phyloP scores from a whole-genome alignment of 2,329 filamentous ascomycete species.

The Fusarium pininemorale region DNA sequence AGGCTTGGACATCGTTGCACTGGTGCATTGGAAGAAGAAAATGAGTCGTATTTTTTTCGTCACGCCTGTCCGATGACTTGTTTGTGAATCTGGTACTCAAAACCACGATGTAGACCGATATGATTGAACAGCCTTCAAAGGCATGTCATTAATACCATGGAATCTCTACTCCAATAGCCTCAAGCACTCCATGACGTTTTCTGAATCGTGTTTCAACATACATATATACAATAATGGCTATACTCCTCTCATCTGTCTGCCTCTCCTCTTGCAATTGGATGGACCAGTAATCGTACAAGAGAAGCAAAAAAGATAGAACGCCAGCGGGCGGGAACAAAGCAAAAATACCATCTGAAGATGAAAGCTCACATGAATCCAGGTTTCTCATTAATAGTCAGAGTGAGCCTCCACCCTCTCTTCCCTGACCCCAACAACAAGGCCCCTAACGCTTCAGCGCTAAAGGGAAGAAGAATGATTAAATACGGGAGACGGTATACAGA shows the following conservation, averaged over 20 bases:
- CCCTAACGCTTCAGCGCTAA: slow-evolving; percentile 27
- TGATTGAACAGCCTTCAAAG: background rate
- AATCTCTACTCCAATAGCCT: slow-evolving; percentile 5
- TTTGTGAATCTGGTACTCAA: background rate
- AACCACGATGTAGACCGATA: background rate
- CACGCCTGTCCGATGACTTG: background rate
- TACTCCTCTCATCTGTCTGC: slow-evolving; percentile 2
- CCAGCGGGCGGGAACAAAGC: slow-evolving; percentile 14
- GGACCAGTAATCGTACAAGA: slow-evolving; percentile 34
- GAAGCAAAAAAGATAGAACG: slow-evolving; percentile 24
- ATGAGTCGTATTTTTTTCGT: slow-evolving; percentile 27
- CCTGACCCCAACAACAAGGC: slow-evolving; percentile 16
- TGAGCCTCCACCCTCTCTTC: slow-evolving; percentile 5
- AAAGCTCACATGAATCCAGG: slow-evolving; percentile 21
- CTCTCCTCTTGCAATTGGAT: slow-evolving; percentile 5
- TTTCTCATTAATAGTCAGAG: slow-evolving; percentile 17
- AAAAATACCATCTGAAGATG: slow-evolving; percentile 14
- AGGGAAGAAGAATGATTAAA: slow-evolving; percentile 39
- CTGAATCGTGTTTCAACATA: slow-evolving; percentile 15
- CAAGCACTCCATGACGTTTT: slow-evolving; percentile 9
- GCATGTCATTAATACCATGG: slow-evolving; percentile 25
- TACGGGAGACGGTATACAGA: slow-evolving; percentile 30
- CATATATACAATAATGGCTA: slow-evolving; percentile 22
- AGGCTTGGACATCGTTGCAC: slow-evolving; percentile 23
- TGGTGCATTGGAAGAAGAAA: slow-evolving; percentile 15